Conservation (phyloP, 768 basidiomycete species). For the Hygrocybe coccinea region DNA sequence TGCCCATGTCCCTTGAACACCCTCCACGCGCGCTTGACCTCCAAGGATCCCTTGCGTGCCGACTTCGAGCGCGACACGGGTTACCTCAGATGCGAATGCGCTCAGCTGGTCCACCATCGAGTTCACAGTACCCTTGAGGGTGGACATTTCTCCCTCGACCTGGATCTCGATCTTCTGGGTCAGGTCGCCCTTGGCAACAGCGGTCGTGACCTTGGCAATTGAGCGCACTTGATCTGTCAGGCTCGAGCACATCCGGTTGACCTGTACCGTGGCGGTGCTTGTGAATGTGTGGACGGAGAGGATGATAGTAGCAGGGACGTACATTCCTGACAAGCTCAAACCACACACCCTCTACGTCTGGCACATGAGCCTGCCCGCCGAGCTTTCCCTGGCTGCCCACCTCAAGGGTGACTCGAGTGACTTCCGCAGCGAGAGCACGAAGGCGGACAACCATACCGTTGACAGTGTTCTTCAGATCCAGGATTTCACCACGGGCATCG, state of each 20-base stretch:
- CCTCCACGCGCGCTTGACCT: conserved; percentile 85
- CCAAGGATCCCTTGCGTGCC: conserved; percentile 89
- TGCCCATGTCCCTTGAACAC: conserved; percentile 91
- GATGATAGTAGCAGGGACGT: conserved; percentile 18
- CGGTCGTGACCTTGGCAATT: conserved; percentile 81
- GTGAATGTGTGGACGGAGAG: background rate
- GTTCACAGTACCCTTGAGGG: conserved; percentile 79
- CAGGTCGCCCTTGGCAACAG: conserved; percentile 86
- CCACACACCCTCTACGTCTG: conserved; percentile 92
- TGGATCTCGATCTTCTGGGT: conserved; percentile 91
- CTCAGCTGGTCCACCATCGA: conserved; percentile 92
- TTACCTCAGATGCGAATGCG: conserved; percentile 80
- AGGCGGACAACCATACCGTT: conserved; percentile 55
- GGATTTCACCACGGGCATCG: conserved; percentile 84
- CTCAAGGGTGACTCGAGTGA: conserved; percentile 78
- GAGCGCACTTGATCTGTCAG: conserved; percentile 78
- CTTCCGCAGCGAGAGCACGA: conserved; percentile 72
- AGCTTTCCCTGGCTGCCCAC: conserved; percentile 87
- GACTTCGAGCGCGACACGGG: conserved; percentile 81
- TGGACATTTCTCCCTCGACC: conserved; percentile 81
- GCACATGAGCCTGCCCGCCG: conserved; percentile 83
- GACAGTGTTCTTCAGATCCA: conserved; percentile 68
- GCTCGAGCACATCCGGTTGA: conserved; percentile 77
- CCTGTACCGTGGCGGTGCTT: conserved; percentile 38
- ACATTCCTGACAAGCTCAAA: conserved; percentile 75